A percentile compares a stretch with the other conserved stretches of the same genome.
These are phyloP conservation scores for Leccinellum rugosiceps DNA, from an alignment of 768 basidiomycete genomes.

Conservation along the genomic window DNA sequence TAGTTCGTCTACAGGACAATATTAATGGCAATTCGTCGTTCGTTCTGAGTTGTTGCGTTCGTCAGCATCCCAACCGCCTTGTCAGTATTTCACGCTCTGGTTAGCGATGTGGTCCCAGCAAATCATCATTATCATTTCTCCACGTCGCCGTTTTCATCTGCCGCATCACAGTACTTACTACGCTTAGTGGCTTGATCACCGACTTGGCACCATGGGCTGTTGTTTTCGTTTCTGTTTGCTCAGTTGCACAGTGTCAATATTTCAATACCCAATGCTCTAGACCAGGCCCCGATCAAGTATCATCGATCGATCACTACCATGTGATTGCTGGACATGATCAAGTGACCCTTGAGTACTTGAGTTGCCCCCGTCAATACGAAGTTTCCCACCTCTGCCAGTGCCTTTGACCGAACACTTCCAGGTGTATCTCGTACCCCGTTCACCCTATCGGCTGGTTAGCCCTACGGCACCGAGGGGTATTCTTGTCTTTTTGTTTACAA, in stretches of 20 bases:
- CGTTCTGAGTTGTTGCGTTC: neutral
- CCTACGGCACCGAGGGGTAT: neutral
- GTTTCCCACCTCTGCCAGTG: no score
- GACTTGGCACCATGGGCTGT: neutral
- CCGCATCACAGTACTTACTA: no score
- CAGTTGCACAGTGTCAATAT: no score
- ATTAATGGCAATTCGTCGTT: neutral
- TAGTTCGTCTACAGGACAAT: neutral
- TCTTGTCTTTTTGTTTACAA: neutral
- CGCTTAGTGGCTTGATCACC: neutral
- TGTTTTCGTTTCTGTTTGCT: neutral
- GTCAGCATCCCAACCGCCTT: neutral
- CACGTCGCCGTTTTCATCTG: neutral
- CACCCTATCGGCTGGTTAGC: neutral
- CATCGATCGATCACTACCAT: no score
- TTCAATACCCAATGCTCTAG: no score
- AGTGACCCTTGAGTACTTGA: no score
- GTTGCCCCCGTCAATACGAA: no score
- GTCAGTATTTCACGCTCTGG: neutral
- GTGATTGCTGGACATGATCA: neutral
- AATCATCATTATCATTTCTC: neutral
- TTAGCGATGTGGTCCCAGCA: neutral
- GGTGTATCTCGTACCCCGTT: neutral
- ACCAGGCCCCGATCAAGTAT: no score
- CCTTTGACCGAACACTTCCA: neutral